Base-by-base conservation (phyloP, 768 basidiomycete species). In the Hygrocybe coccinea region DNA sequence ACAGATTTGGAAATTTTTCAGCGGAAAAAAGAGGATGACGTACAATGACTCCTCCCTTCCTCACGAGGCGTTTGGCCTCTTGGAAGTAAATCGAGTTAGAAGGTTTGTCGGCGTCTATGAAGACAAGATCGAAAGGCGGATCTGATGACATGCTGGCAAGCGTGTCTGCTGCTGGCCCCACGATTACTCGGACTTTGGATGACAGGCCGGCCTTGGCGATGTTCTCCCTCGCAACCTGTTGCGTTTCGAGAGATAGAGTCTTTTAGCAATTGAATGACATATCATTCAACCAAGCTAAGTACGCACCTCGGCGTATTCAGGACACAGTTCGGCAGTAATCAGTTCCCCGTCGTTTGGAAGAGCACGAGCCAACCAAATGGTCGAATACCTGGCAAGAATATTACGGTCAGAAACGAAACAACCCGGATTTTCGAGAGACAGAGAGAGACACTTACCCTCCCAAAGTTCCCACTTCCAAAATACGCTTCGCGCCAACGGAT, bases 41-140 rank as follows among this genome's bases (percentile, higher is more conserved):
- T 61, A 82, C 82, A 54, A 88, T 84, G 19, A 86, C 76, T 12
- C 84, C 85, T 11, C 83, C 81, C 39, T 75, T 75, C 48, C 79
- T 73, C 0, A 82, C 74, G 6, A 88, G 72, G 12, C 85, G 76
- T 62, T 87, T 82, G 0, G 79, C 80, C 57, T 87, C 77, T 1
- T 66, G 69, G 69, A 83, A 85, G 62, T 87, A 87, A 3, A 72
- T 71, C 21, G 73, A 52, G 58, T 83, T 83, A 38, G 72, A 74
- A 3, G 70, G 66, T 64, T 87, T 87, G 70, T 87, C 84, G 6
- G 85, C 87, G 67, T 88, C 86, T 58, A 87, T 85, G 73, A 88
- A 89, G 2, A 76, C 75, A 17, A 89, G 67, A 65, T 88, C 86
- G 65, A 85, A 87, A 1, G 76, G 77, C 3, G 69, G 66, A 9